phyloP scores from a whole-genome alignment of 2,329 filamentous ascomycete species.

The Alternaria sp. region DNA sequence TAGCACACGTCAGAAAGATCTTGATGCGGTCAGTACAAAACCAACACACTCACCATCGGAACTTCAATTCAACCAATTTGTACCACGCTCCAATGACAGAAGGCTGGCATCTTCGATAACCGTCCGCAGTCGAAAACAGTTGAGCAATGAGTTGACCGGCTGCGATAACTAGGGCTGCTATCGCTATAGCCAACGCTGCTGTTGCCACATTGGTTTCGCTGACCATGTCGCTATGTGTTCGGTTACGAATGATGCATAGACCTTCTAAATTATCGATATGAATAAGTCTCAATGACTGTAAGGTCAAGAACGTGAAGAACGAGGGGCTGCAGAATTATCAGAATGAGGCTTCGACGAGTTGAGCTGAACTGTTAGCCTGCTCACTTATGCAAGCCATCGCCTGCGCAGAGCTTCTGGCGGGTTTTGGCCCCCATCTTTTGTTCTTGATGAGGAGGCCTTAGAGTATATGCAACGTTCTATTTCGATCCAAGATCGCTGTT shows the following conservation, averaged over 20 bases:
- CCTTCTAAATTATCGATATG: rapidly evolving
- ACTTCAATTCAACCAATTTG: neutral
- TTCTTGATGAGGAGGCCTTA: rapidly evolving
- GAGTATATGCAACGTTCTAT: neutral
- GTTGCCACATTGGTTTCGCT: constrained; percentile 4
- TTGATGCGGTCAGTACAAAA: neutral
- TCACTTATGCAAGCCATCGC: neutral
- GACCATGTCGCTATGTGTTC: neutral
- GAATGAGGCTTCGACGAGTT: too few relatives aligned
- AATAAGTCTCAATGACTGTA: too few relatives aligned
- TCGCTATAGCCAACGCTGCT: constrained; percentile 11
- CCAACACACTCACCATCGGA: constrained; percentile 1
- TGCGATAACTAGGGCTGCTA: constrained; percentile 16
- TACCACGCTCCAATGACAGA: constrained; percentile 16
- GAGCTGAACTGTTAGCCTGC: neutral
- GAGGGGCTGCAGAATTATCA: too few relatives aligned
- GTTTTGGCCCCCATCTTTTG: neutral
- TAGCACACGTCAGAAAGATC: too few relatives aligned
- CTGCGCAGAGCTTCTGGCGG: too few relatives aligned
- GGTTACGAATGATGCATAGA: neutral
- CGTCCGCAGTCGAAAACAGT: constrained; percentile 20
- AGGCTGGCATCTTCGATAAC: constrained; percentile 16
- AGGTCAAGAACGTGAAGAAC: too few relatives aligned
- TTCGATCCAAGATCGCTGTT: neutral
- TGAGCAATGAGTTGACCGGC: constrained; percentile 13